These are phyloP conservation scores for Ophiostoma perfectum DNA, from an alignment of 2,329 filamentous ascomycete species.

Conservation along the genomic window DNA sequence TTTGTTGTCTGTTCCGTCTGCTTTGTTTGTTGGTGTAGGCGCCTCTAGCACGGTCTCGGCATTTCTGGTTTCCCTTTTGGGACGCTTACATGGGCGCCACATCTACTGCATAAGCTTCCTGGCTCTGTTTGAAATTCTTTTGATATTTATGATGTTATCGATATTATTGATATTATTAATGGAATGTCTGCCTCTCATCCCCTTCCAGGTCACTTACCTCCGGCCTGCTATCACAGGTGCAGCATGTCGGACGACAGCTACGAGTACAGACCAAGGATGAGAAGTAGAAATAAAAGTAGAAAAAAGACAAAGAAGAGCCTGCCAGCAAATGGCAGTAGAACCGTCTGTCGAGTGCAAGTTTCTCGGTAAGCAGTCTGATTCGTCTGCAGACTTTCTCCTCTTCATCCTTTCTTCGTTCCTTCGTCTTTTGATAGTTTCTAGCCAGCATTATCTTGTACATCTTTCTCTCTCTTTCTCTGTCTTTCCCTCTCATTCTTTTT, in stretches of 20 bases:
- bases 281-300: neutral
- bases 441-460: neutral
- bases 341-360: neutral
- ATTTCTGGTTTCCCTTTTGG: neutral
- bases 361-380: constrained; percentile 19
- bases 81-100: neutral
- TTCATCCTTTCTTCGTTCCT: neutral
- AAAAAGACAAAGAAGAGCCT: neutral
- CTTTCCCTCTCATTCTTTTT: neutral
- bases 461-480: neutral
- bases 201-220: too few species aligned
- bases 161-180: too few species aligned
- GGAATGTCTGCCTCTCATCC: too few species aligned
- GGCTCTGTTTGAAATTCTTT: too few species aligned
- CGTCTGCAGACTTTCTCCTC: neutral
- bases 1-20: too few species aligned
- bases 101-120: too few species aligned
- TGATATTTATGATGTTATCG: too few species aligned
- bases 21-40: too few species aligned
- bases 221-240: too few species aligned
- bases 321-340: neutral
- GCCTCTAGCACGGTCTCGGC: neutral
- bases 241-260: too few species aligned
- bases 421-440: neutral
- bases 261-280: neutral